phyloP scores from a whole-genome alignment of 805 yeast species.

The Kodamaea laetipori region DNA sequence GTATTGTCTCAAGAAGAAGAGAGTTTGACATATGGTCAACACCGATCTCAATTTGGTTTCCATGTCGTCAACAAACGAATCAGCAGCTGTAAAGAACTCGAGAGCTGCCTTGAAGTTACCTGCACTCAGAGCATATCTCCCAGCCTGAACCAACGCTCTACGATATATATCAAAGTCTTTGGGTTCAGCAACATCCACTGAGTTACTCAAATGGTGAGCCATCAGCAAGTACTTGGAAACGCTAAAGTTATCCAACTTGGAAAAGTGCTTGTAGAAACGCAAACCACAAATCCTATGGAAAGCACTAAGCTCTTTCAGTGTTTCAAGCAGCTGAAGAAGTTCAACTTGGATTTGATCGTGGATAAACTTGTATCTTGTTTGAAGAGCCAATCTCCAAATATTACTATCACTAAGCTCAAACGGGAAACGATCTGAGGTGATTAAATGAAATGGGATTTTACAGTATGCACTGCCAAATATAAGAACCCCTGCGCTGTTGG shows the following conservation, averaged over 20 bases:
- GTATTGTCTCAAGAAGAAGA: constrained; percentile 30
- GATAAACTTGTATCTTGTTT: constrained; percentile 38
- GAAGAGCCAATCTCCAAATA: constrained; percentile 36
- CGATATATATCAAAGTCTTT: constrained; percentile 41
- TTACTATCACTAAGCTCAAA: constrained; percentile 31
- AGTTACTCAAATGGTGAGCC: constrained; percentile 42
- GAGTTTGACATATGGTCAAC: constrained; percentile 36
- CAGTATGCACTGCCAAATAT: constrained; percentile 44
- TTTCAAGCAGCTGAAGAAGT: constrained; percentile 29
- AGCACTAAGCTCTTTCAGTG: constrained; percentile 26
- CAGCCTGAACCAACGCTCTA: constrained; percentile 45
- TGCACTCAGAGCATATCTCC: constrained; percentile 45
- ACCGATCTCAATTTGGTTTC: constrained; percentile 26
- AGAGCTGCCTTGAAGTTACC: constrained; percentile 46
- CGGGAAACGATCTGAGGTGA: constrained; percentile 28
- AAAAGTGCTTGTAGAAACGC: constrained; percentile 31
- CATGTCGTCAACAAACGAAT: constrained; percentile 22
- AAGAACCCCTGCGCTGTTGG: constrained; percentile 35
- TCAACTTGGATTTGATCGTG: constrained; percentile 44
- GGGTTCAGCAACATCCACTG: constrained; percentile 32
- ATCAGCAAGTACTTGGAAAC: constrained; percentile 33
- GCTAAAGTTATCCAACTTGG: constrained; percentile 18
- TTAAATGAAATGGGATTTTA: constrained; percentile 49
- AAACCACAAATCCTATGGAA: constrained; percentile 46
- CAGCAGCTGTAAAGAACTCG: constrained; percentile 40